Percentiles rank a stretch among this genome's conserved stretches.
These are phyloP conservation scores for Diaporthe citrichinensis DNA, from an alignment of 2,329 filamentous ascomycete species.

Conservation along the genomic window DNA sequence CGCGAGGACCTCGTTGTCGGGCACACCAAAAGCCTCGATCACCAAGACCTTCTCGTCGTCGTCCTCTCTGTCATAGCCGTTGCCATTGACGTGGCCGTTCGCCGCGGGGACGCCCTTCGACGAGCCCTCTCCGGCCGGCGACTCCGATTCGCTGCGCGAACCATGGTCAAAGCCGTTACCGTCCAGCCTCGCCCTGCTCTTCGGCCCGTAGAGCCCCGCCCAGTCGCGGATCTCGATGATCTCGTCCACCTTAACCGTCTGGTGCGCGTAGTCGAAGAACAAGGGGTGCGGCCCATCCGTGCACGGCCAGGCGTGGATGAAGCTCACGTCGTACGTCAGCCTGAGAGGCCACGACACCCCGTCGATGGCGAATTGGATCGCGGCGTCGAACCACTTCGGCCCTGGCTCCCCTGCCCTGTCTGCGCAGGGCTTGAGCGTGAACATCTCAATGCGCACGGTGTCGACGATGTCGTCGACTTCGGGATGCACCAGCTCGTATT, in stretches of 20 bases:
- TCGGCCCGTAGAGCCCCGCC: constrained; percentile 63
- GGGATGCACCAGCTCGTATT: constrained; percentile 75
- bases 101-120: constrained; percentile 33
- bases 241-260: constrained; percentile 72
- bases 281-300: constrained; percentile 75
- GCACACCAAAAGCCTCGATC: constrained; percentile 79
- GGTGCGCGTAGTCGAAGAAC: constrained; percentile 79
- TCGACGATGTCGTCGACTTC: constrained; percentile 72
- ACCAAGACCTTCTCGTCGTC: constrained; percentile 78
- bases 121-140: constrained; percentile 38
- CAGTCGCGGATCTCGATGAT: constrained; percentile 77
- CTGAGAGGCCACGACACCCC: constrained; percentile 74
- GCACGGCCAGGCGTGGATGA: constrained; percentile 76
- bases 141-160: constrained; percentile 35
- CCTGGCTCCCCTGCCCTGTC: constrained; percentile 42
- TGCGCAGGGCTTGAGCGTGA: constrained; percentile 68
- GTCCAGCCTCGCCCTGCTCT: constrained; percentile 37
- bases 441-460: constrained; percentile 77
- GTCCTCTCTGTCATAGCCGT: constrained; percentile 52
- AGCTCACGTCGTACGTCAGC: constrained; percentile 75
- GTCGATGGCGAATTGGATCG: constrained; percentile 74
- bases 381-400: constrained; percentile 71
- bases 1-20: constrained; percentile 82
- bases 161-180: constrained; percentile 14
- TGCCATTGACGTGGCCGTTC: constrained; percentile 32